Evolutionary conservation across 768 basidiomycete genomes (phyloP), one percentile per base, ranked within the genome.

Genomic region (Panaeolus cyanescens): DNA sequence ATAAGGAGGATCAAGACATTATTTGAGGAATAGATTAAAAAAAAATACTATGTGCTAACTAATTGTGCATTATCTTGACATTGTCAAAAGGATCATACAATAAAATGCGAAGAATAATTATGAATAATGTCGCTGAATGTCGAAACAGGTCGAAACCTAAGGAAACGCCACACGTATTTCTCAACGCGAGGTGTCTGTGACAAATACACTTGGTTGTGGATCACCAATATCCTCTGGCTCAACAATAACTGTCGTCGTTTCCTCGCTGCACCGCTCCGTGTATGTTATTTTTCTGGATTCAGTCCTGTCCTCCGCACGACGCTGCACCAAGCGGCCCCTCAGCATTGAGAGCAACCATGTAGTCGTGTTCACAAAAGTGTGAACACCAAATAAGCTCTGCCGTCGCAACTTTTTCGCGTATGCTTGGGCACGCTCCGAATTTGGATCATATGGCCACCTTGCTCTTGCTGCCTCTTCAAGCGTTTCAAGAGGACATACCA

Each of bases 381-480:
- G 20, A 8, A 32, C 30, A 37, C 36, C 32, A 50, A 32, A 40
- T 15, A 42, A 32, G 0, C 55, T 33, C 36, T 67, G 67, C 1
- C 61, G 60, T 32, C 60, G 64, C 31, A 68, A 31, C 40, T 57
- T 64, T 2, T 31, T 32, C 4, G 62, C 59, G 30, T 74, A 71
- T 28, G 50, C 66, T 50, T 62, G 54, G 5, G 67, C 73, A 10
- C 62, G 61, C 10, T 64, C 59, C 0, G 67, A 66, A 7, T 70
- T 64, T 5, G 73, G 74, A 54, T 74, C 68, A 59, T 74, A 82
- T 1, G 77, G 74, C 87, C 88, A 89, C 32, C 72, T 71, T 31
- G 59, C 66, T 70, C 76, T 80, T 55, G 87, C 69, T 53, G 79
- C 75, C 60, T 80, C 73, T 68, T 90, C 89, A n/a, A 89, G 66